Evolutionary conservation across 192 early-diverging fungal genomes (phyloP).

Genomic region (Backusella parvicylindrica): DNA sequence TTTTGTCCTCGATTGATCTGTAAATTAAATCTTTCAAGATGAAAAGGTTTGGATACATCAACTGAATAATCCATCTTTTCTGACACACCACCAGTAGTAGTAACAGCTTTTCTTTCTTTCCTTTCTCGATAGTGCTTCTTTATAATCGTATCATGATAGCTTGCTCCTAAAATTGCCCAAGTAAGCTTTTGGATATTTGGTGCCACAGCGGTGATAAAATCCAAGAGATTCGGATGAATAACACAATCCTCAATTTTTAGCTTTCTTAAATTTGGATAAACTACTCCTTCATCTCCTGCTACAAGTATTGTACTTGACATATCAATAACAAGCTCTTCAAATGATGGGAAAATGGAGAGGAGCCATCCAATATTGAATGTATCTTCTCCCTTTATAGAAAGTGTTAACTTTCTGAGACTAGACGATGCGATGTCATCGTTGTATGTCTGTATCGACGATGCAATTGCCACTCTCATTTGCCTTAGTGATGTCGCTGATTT

Average conservation of each 20-base stretch:
- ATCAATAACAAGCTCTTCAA: neutral
- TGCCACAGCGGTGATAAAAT: neutral
- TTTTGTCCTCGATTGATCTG: neutral
- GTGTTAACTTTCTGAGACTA: neutral
- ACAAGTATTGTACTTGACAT: neutral
- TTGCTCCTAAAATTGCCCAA: neutral
- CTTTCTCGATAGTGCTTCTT: neutral
- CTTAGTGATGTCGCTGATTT: neutral
- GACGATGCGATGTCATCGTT: neutral
- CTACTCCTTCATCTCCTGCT: neutral
- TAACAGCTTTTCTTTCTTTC: neutral
- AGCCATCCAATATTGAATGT: neutral
- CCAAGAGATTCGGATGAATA: neutral
- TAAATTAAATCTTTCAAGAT: neutral
- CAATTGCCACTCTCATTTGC: neutral
- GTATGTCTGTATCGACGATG: neutral
- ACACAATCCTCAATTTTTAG: neutral
- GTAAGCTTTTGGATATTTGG: neutral
- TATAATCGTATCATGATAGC: neutral
- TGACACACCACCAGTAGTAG: neutral
- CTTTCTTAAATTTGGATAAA: neutral
- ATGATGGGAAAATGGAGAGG: neutral
- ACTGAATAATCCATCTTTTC: neutral
- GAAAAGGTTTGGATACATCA: neutral
- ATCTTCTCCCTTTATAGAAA: neutral